Conservation (phyloP, 225 moss, liverwort and hornwort species). For the Ulota crispa region DNA sequence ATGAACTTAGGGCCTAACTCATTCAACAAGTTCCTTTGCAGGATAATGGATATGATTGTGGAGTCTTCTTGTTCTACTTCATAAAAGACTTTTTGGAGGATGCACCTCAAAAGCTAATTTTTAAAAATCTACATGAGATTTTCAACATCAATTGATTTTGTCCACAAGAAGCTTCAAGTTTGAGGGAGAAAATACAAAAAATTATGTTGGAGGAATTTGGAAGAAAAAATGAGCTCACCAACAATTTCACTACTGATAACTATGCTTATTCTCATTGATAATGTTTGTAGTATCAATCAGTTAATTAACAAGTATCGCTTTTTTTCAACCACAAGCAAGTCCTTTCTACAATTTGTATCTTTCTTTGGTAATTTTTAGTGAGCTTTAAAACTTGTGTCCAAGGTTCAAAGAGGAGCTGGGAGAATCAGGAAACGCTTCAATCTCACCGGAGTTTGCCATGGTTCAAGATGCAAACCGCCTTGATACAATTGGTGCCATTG, state of each 20-base stretch:
- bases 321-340: not conserved
- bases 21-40: no score
- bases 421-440: slow-evolving; percentile 31
- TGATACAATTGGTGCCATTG: slow-evolving; percentile 93
- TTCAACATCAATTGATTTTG: not conserved
- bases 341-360: not conserved
- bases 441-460: slow-evolving; percentile 67
- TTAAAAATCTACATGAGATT: not conserved
- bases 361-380: not conserved
- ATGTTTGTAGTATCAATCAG: not conserved
- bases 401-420: slow-evolving; percentile 89
- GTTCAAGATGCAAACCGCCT: slow-evolving; percentile 93
- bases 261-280: not conserved
- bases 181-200: not conserved
- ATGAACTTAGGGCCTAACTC: no score
- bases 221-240: not conserved
- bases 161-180: not conserved
- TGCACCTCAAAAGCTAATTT: not conserved
- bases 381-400: slow-evolving; percentile 26
- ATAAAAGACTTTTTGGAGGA: not conserved
- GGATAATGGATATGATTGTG: not conserved
- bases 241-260: not conserved
- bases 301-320: not conserved
- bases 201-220: not conserved
- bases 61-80: not conserved